Evolutionary conservation across 2,329 filamentous ascomycete genomes (phyloP).

Genomic region (Rutstroemia sp.): DNA sequence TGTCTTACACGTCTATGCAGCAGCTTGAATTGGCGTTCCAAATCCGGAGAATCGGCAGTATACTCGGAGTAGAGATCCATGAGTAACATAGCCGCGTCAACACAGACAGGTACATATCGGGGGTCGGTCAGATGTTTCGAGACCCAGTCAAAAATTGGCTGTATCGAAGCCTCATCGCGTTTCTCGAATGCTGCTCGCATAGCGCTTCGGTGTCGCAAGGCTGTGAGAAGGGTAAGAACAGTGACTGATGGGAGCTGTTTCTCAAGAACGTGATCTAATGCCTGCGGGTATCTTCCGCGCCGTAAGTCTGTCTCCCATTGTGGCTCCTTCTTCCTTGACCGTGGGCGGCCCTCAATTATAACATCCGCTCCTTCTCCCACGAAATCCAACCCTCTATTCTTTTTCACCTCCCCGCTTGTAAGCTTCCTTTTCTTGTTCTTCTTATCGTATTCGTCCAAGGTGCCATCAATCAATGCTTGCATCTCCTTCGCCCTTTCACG

Average conservation of each 20-base stretch:
- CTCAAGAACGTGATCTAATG: conserved; percentile 72
- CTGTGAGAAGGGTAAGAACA: conserved; percentile 71
- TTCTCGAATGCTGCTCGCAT: conserved; percentile 72
- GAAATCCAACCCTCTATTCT: conserved; percentile 65
- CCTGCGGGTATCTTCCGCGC: conserved; percentile 66
- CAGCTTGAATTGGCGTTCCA: conserved; percentile 62
- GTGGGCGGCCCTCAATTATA: conserved; percentile 71
- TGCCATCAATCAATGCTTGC: conserved; percentile 71
- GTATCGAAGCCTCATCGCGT: conserved; percentile 72
- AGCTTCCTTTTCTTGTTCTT: conserved; percentile 61
- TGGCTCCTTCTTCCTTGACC: conserved; percentile 44
- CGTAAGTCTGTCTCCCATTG: conserved; percentile 78
- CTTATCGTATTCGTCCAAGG: conserved; percentile 69
- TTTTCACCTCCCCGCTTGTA: conserved; percentile 49
- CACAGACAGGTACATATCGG: conserved; percentile 70
- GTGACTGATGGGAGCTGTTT: conserved; percentile 48
- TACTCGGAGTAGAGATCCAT: conserved; percentile 84
- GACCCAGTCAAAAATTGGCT: conserved; percentile 79
- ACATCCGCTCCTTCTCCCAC: conserved; percentile 81
- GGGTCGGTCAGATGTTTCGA: conserved; percentile 75
- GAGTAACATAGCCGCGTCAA: conserved; percentile 74
- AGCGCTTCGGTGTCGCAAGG: conserved; percentile 80
- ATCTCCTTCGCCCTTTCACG: conserved; percentile 76
- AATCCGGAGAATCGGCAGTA: conserved; percentile 62
- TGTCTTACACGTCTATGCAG: conserved; percentile 64